Conservation (phyloP, 495 filamentous ascomycete species). For the Xylaria grammica region DNA sequence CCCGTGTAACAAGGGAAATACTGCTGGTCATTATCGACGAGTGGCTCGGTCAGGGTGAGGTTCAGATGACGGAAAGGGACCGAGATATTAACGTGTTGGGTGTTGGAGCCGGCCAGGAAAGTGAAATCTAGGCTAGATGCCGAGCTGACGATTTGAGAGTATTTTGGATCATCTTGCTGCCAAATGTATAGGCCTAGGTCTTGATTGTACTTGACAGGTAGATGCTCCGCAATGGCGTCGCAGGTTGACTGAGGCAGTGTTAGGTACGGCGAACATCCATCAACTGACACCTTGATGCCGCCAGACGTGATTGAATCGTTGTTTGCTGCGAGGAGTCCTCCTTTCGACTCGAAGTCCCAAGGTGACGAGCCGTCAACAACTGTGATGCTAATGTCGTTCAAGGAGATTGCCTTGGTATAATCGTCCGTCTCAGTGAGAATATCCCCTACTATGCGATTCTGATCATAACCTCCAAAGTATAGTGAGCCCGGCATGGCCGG, state of each 20-base stretch:
- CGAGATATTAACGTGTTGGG: constrained; percentile 52
- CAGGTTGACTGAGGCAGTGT: constrained; percentile 57
- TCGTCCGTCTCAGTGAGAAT: constrained; percentile 36
- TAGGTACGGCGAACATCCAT: constrained; percentile 53
- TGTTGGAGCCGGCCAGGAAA: constrained; percentile 42
- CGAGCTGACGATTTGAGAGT: constrained; percentile 50
- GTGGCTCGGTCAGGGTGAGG: constrained; percentile 55
- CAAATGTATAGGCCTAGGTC: constrained; percentile 55
- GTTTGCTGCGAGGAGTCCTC: constrained; percentile 44
- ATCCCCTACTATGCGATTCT: constrained; percentile 44
- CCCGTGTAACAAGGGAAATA: constrained; percentile 61
- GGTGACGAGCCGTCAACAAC: constrained; percentile 50
- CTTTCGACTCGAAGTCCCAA: constrained; percentile 41
- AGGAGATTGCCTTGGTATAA: constrained; percentile 35
- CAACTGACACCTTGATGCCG: constrained; percentile 37
- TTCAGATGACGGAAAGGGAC: constrained; percentile 60
- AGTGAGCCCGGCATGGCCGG: constrained; percentile 49
- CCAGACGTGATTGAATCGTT: constrained; percentile 34
- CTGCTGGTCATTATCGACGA: constrained; percentile 42
- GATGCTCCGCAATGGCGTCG: constrained; percentile 48
- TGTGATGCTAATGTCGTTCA: constrained; percentile 50
- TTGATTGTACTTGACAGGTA: constrained; percentile 52
- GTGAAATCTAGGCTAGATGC: constrained; percentile 57
- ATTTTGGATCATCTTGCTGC: constrained; percentile 49
- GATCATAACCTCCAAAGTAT: constrained; percentile 59